Base-by-base conservation (phyloP, 2,329 filamentous ascomycete species). In the Aspergillus aculeatinus region DNA sequence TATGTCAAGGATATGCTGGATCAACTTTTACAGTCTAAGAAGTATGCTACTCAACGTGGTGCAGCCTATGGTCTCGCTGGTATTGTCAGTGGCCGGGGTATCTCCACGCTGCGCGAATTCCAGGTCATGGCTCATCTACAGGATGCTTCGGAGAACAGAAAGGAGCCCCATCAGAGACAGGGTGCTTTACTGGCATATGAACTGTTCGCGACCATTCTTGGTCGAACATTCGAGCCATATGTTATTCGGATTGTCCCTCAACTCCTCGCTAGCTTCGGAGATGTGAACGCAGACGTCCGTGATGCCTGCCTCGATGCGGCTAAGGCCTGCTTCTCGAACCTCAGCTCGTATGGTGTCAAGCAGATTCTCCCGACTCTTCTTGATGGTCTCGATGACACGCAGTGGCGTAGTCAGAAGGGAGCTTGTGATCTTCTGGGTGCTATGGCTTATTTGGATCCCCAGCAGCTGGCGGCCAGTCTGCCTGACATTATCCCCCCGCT, bases 401-500 rank as follows among this genome's bases (percentile, higher is more conserved):
- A 98, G 75, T 99, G 95, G 95, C 89, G 95, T 71, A 98, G 92
- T 79, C 98, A 99, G 79, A 96, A 96, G 80, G 95, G 96, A 68
- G 95, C 95, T 57, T 99, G 95, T 72, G 95, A 99, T 73, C 88
- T 96, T 27, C 84, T 99, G 14, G 95, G 95, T 74, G 95, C 95
- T 63, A 99, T 99, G 95, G 96, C 95, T 5, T 99, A 99, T 74
- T 85, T 99, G 33, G 95, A 98, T 74, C 94, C 96, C 7, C 90
- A 97, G 66, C 95, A 99, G 75, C 85, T 99, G 19, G 92, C 95
- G 1, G 85, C 89, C 67, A 98, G 93, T 74, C 80, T 99, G 69
- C 95, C 95, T 2, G 93, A 96, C 59, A 99, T 99, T 67, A 99
- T 99, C 67, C 95, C 96, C 27, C 94, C 96, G 16, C 83, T 99